Conservation (phyloP, 768 basidiomycete genomes). For the Mycena galopus region DNA sequence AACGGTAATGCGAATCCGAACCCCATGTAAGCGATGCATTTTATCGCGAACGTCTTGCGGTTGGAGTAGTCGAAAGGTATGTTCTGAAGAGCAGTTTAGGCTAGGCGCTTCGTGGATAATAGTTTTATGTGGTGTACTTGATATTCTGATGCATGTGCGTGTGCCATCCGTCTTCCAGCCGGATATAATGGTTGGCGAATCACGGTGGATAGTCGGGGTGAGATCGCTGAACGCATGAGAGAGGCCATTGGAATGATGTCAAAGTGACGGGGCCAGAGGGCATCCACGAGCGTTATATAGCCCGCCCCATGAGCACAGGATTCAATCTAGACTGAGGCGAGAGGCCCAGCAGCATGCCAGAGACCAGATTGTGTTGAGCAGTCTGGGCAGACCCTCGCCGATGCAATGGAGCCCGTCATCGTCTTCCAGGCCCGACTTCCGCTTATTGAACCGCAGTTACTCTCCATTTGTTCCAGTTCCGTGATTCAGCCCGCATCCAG, state of each 20-base stretch:
- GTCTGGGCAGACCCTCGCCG: background rate
- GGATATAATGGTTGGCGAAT: background rate
- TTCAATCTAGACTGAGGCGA: too few relatives aligned
- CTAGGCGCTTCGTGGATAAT: too few relatives aligned
- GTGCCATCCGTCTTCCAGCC: background rate
- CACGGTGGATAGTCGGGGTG: background rate
- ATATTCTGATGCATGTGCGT: conserved; percentile 23
- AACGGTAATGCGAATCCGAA: conserved; percentile 41
- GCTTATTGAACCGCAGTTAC: too few relatives aligned
- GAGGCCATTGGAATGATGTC: background rate
- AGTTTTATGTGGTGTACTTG: background rate
- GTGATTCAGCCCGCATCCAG: too few relatives aligned
- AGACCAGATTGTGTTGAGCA: too few relatives aligned
- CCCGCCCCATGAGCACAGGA: background rate
- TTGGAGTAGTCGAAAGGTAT: conserved; percentile 39
- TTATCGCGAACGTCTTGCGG: conserved; percentile 32
- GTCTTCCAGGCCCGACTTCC: too few relatives aligned
- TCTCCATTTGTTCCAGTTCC: too few relatives aligned
- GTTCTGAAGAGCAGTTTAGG: conserved; percentile 29
- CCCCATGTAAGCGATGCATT: conserved; percentile 36
- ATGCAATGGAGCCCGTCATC: too few relatives aligned
- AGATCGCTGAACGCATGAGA: background rate
- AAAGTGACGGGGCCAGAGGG: background rate
- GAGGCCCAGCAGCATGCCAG: too few relatives aligned
- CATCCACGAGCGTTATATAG: background rate